phyloP scores from a whole-genome alignment of 306 rosid genomes.

The Trichosanthes truncata region DNA sequence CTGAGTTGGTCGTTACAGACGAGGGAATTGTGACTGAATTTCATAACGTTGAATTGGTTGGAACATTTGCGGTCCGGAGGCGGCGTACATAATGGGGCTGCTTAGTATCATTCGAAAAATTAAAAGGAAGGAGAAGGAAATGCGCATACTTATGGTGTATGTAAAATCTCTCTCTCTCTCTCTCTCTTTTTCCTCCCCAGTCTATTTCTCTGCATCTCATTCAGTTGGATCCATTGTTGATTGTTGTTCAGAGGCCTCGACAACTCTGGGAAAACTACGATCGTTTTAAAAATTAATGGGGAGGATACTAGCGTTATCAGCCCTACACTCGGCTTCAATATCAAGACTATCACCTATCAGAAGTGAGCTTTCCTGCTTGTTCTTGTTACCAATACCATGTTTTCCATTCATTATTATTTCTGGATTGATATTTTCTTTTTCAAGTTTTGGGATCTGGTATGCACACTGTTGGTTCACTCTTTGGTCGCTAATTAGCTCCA shows the following conservation, averaged over 20 bases:
- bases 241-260: slow-evolving; percentile 60
- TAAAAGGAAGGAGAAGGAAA: slow-evolving; percentile 84
- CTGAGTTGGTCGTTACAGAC: neutral
- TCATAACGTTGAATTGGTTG: neutral
- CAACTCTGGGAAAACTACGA: slow-evolving; percentile 90
- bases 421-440: neutral
- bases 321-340: slow-evolving; percentile 94
- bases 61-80: neutral
- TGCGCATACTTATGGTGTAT: slow-evolving; percentile 92
- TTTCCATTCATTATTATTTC: neutral
- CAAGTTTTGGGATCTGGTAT: neutral
- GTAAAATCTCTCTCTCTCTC: slow-evolving; percentile 8
- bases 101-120: slow-evolving; percentile 75
- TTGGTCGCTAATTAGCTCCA: neutral
- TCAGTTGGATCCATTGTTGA: neutral
- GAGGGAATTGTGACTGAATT: neutral
- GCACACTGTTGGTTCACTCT: neutral
- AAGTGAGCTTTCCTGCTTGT: slow-evolving; percentile 28
- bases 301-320: slow-evolving; percentile 93
- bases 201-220: neutral
- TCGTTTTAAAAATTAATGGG: slow-evolving; percentile 80
- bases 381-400: neutral
- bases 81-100: slow-evolving; percentile 52
- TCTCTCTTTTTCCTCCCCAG: neutral
- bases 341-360: slow-evolving; percentile 78